A percentile compares a stretch with the other conserved stretches of the same genome.
Conservation (phyloP, 768 basidiomycete genomes). For the Suillus alpinus region DNA sequence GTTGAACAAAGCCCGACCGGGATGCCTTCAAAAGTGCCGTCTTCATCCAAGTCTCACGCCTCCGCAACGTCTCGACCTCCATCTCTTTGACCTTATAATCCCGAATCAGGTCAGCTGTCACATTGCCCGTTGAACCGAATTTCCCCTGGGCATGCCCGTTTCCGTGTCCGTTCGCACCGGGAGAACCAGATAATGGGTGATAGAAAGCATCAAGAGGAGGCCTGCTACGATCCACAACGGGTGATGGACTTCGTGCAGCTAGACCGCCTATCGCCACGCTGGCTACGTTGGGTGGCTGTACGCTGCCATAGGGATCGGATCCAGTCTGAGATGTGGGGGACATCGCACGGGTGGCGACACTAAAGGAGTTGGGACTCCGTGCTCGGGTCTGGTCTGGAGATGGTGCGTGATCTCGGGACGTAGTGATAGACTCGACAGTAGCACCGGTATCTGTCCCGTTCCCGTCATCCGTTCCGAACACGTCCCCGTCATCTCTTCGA, state of each 20-base stretch:
- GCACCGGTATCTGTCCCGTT: conserved; percentile 45
- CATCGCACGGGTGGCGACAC: conserved; percentile 47
- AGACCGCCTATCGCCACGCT: conserved; percentile 49
- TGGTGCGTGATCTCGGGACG: conserved; percentile 43
- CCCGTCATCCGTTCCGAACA: conserved; percentile 47
- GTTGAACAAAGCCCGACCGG: conserved; percentile 72
- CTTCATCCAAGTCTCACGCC: conserved; percentile 84
- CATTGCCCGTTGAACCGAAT: conserved; percentile 60
- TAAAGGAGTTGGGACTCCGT: conserved; percentile 54
- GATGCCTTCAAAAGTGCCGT: conserved; percentile 73
- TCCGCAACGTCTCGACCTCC: conserved; percentile 74
- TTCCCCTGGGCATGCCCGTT: conserved; percentile 43
- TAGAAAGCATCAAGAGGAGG: conserved; percentile 66
- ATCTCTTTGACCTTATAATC: conserved; percentile 81
- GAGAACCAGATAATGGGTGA: conserved; percentile 39
- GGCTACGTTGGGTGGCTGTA: conserved; percentile 40
- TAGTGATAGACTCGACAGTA: conserved; percentile 40
- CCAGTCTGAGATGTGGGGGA: conserved; percentile 48
- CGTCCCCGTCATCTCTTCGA: conserved; percentile 38
- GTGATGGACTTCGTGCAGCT: conserved; percentile 55
- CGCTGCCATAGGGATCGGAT: conserved; percentile 19
- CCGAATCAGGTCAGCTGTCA: conserved; percentile 70
- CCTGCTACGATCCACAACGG: conserved; percentile 49
- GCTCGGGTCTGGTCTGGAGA: conserved; percentile 62
- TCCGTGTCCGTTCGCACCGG: conserved; percentile 47